Evolutionary conservation across 2,329 filamentous ascomycete genomes (phyloP).

Genomic region (Xylariaceae sp.): DNA sequence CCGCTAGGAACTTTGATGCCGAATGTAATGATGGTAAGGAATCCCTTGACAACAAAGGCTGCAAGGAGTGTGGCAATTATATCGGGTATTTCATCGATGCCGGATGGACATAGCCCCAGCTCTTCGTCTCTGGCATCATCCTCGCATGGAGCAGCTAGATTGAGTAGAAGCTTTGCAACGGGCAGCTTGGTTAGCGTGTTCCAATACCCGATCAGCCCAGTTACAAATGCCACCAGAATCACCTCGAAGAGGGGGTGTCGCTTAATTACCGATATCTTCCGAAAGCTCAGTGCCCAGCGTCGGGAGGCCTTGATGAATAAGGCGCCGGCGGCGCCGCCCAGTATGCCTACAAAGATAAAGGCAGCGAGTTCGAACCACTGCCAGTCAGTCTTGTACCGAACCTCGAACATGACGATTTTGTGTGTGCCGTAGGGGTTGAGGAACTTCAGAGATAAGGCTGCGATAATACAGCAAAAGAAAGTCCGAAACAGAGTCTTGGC

Average conservation of each 20-base stretch:
- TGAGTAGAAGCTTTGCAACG: conserved; percentile 85
- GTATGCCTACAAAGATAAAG: conserved; percentile 80
- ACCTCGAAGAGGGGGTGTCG: conserved; percentile 82
- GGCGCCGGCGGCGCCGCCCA: conserved; percentile 81
- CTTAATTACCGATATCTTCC: conserved; percentile 76
- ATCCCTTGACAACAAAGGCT: conserved; percentile 85
- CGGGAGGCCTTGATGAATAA: conserved; percentile 95
- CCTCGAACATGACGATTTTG: conserved; percentile 95
- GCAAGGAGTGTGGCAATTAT: conserved; percentile 67
- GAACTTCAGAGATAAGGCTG: conserved; percentile 87
- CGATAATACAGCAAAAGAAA: conserved; percentile 96
- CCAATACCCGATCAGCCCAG: conserved; percentile 87
- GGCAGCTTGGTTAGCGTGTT: conserved; percentile 84
- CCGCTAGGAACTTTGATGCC: conserved; percentile 95
- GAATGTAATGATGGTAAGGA: conserved; percentile 86
- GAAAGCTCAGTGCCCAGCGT: conserved; percentile 84
- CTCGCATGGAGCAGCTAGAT: conserved; percentile 84
- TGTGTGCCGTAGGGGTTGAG: conserved; percentile 92
- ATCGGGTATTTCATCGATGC: conserved; percentile 69
- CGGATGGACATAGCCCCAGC: conserved; percentile 73
- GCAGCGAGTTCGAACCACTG: conserved; percentile 82
- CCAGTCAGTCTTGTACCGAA: conserved; percentile 88
- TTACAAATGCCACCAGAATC: conserved; percentile 77
- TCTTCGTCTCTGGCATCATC: conserved; percentile 58
- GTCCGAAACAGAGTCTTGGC: conserved; percentile 96